Evolutionary conservation across 1,284 basidiomycete species (phyloP).

Genomic region (Stygiomarasmius scandens): DNA sequence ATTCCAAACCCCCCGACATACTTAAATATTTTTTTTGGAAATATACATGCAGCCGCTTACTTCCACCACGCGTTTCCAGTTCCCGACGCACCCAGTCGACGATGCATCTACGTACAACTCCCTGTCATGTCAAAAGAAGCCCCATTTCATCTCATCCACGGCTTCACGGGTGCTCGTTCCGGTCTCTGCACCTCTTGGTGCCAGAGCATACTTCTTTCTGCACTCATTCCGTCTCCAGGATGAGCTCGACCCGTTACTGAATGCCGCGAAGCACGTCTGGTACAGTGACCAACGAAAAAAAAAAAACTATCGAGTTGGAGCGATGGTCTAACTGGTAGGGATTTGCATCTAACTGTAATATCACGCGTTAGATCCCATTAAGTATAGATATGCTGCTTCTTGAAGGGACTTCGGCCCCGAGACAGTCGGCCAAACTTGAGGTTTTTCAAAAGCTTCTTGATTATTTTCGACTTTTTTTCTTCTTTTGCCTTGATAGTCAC

Average conservation of each 20-base stretch:
- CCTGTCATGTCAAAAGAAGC: slow-evolving; percentile 46
- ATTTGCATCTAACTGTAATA: not conserved
- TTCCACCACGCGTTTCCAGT: slow-evolving; percentile 39
- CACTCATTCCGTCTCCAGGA: not conserved
- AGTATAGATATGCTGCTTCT: not conserved
- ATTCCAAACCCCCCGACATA: slow-evolving; percentile 7
- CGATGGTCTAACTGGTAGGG: not conserved
- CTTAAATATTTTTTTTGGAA: slow-evolving; percentile 7
- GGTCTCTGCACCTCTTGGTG: no score
- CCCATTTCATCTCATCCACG: not conserved
- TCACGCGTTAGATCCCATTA: not conserved
- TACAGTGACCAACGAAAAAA: not conserved
- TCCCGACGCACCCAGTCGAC: slow-evolving; percentile 35
- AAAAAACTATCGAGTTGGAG: not conserved
- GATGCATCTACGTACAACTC: slow-evolving; percentile 24
- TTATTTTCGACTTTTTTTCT: no score
- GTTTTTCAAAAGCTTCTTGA: no score
- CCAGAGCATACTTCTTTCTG: no score
- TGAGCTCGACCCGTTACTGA: no score
- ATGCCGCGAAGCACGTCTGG: no score
- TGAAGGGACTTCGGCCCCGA: not conserved
- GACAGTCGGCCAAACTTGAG: not conserved
- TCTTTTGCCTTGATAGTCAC: no score
- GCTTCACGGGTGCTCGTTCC: no score
- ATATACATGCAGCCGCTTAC: slow-evolving; percentile 6